Base-by-base conservation (phyloP, 1,284 basidiomycete species). In the Rugosomyces carneus region DNA sequence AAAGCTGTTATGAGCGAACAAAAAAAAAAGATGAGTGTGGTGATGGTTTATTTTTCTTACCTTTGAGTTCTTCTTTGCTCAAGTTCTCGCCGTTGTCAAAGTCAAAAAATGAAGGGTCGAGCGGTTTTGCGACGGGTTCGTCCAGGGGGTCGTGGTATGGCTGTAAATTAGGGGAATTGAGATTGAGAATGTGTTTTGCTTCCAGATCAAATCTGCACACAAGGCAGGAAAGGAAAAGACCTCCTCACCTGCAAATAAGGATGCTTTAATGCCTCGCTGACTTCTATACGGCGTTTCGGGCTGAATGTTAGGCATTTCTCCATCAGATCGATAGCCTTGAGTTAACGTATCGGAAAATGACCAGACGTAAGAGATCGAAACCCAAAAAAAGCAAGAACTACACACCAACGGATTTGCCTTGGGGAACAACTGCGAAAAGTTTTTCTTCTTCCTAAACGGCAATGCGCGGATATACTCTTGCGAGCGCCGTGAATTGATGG, bases 241-340 rank as follows among this genome's bases (percentile, higher is more conserved):
- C 69, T 99, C 99, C 59, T 92, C 89, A n/a, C n/a, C n/a, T n/a
- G n/a, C n/a, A n/a, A n/a, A n/a, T n/a, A n/a, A n/a, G n/a, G n/a
- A 69, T 99, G 93, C 4, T 75, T 76, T 40, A 99, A 78, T n/a
- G 87, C 93, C 53, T 93, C 81, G 23, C 90, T 81, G 15, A 96
- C 96, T 54, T 84, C 92, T 77, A 99, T 97, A 53, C 95, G 88
- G 65, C 93, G 97, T 55, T 91, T 80, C 3, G 96, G 95, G 66
- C 99, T 96, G 60, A 99, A 99, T 15, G 97, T 95, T 31, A 99
- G 81, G 96, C 99, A 99, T 69, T 93, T 92, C 72, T 99, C 95
- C 38, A 99, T 79, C 31, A 99, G 77, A 68, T 98, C 93, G 56
- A 99, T 78, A 11, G 96, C 94, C 55, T 82, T 81, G 65, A 99